Conservation (phyloP, 169 alveolate genomes). For the Plasmodium gaboni region DNA sequence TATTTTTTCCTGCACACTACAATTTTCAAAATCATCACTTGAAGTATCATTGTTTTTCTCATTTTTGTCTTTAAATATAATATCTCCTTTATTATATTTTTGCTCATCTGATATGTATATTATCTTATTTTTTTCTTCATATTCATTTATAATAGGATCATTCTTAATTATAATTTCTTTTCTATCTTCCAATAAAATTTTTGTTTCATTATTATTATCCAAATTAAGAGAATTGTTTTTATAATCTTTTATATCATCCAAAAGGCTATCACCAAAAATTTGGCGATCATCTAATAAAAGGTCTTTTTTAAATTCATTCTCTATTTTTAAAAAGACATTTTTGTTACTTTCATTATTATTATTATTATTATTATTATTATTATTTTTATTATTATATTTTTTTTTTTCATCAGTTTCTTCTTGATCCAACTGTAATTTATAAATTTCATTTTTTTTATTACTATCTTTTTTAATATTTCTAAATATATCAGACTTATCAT, state of each 20-base stretch:
- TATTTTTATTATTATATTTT: neutral
- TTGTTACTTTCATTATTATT: neutral
- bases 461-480: neutral
- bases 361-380: neutral
- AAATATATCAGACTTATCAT: neutral
- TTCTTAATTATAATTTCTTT: neutral
- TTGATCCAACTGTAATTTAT: neutral
- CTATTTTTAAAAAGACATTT: slow-evolving; percentile 3
- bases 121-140: neutral
- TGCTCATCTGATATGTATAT: neutral
- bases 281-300: slow-evolving; percentile 44
- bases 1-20: slow-evolving; percentile 47
- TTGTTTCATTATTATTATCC: neutral
- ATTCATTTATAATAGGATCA: neutral
- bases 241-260: neutral
- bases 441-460: neutral
- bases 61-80: neutral
- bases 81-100: neutral
- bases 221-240: too few relatives aligned
- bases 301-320: slow-evolving; percentile 29
- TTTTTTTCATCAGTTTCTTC: neutral
- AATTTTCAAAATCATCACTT: slow-evolving; percentile 60
- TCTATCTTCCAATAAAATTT: neutral
- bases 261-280: slow-evolving; percentile 39
- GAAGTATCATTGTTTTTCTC: neutral